These are phyloP conservation scores for Galerina marginata DNA, from an alignment of 768 basidiomycete genomes.

Conservation along the genomic window DNA sequence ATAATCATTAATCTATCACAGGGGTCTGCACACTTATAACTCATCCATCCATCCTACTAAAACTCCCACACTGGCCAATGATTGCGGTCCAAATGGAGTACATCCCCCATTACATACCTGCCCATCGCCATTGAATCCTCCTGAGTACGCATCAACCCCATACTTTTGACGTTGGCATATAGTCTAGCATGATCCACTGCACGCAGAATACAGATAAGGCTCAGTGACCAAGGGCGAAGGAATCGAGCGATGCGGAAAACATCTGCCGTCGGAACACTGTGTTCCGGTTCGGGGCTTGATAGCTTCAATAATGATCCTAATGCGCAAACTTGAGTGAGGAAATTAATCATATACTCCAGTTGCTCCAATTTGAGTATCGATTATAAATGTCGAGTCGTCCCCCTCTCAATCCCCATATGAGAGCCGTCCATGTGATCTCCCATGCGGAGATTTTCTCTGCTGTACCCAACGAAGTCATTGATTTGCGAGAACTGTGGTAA, in stretches of 20 bases:
- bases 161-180: too few relatives aligned
- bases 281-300: neutral
- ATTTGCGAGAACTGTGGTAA: conserved; percentile 14
- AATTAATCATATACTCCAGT: neutral
- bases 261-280: neutral
- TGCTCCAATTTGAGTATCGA: neutral
- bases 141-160: too few relatives aligned
- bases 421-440: conserved; percentile 5
- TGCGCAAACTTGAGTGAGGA: neutral
- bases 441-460: conserved; percentile 5
- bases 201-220: too few relatives aligned
- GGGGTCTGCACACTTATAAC: neutral
- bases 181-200: too few relatives aligned
- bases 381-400: conserved; percentile 11
- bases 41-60: neutral
- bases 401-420: conserved; percentile 15
- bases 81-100: neutral
- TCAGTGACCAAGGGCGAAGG: too few relatives aligned
- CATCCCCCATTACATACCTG: neutral
- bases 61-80: conserved; percentile 11
- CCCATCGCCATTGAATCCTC: neutral
- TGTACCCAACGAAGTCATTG: conserved; percentile 5
- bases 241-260: neutral
- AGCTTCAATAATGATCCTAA: neutral
- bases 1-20: conserved; percentile 5